These are phyloP conservation scores for Eutypella sp. DNA, from an alignment of 2,329 filamentous ascomycete species.

Conservation along the genomic window DNA sequence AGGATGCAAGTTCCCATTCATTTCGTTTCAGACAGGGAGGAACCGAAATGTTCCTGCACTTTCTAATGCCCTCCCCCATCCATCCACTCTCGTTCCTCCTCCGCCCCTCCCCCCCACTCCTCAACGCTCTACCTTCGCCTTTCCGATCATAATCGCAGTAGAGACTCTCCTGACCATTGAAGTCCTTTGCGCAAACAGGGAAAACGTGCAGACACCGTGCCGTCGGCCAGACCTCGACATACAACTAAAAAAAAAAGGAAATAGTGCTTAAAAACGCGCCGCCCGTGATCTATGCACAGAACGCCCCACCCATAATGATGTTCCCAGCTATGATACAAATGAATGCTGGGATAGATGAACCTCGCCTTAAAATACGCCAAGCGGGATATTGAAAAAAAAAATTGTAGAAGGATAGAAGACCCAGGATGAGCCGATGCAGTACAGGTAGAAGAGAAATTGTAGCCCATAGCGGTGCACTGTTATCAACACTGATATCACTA, in stretches of 20 bases:
- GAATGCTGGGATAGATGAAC: background rate
- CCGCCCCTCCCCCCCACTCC: too few relatives aligned
- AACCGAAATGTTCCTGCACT: conserved; percentile 14
- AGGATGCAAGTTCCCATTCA: conserved; percentile 18
- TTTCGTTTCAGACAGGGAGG: background rate
- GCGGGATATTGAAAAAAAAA: background rate
- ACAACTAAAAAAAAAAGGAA: conserved; percentile 6
- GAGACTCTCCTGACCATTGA: background rate
- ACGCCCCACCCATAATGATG: background rate
- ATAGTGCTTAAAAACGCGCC: background rate
- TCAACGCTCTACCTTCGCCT: too few relatives aligned
- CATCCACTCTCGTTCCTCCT: too few relatives aligned
- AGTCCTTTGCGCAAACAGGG: background rate
- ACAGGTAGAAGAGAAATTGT: background rate
- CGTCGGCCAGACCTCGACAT: too few relatives aligned
- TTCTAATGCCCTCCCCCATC: conserved; percentile 10
- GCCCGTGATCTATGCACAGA: conserved; percentile 8
- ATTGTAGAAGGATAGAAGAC: too few relatives aligned
- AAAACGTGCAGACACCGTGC: too few relatives aligned
- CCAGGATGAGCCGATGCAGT: background rate
- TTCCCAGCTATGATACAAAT: conserved; percentile 1
- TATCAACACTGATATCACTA: conserved; percentile 4
- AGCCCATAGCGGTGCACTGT: conserved; percentile 4
- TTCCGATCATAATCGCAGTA: background rate
- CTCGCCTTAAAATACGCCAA: background rate